Evolutionary conservation across 768 basidiomycete genomes (phyloP).

Genomic region (Leucocoprinus birnbaumii): DNA sequence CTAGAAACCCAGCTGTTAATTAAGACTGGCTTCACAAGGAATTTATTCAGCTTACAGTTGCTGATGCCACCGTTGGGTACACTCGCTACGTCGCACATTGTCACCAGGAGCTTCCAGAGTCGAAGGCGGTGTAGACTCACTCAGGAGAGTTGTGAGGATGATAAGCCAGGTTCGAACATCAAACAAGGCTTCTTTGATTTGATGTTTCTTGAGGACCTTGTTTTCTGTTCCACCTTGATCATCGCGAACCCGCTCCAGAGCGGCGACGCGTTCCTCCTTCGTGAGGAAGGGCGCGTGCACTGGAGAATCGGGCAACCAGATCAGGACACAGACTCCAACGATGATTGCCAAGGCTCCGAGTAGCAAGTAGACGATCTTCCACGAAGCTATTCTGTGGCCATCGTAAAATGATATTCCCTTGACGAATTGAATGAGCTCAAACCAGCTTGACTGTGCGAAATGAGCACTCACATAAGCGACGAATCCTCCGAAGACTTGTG

Average conservation of each 20-base stretch:
- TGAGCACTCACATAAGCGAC: constrained; percentile 50
- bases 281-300: constrained; percentile 56
- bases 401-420: constrained; percentile 57
- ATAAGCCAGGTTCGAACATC: constrained; percentile 65
- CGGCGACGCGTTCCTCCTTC: constrained; percentile 58
- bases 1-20: constrained; percentile 22
- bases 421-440: neutral
- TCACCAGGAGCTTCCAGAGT: neutral
- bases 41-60: constrained; percentile 43
- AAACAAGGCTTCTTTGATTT: constrained; percentile 51
- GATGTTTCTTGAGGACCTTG: constrained; percentile 55
- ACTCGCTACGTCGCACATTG: constrained; percentile 39
- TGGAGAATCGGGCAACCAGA: constrained; percentile 66
- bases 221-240: constrained; percentile 65
- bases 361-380: constrained; percentile 60
- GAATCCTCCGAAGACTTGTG: constrained; percentile 59
- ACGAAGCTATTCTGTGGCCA: constrained; percentile 46
- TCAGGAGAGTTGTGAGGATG: constrained; percentile 53
- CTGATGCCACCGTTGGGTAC: constrained; percentile 64
- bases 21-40: neutral
- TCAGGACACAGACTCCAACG: constrained; percentile 51
- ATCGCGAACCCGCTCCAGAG: constrained; percentile 62
- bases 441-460: neutral
- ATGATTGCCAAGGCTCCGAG: constrained; percentile 60
- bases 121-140: constrained; percentile 30